phyloP scores from a whole-genome alignment of 768 basidiomycete genomes.

The Mycena belliarum region DNA sequence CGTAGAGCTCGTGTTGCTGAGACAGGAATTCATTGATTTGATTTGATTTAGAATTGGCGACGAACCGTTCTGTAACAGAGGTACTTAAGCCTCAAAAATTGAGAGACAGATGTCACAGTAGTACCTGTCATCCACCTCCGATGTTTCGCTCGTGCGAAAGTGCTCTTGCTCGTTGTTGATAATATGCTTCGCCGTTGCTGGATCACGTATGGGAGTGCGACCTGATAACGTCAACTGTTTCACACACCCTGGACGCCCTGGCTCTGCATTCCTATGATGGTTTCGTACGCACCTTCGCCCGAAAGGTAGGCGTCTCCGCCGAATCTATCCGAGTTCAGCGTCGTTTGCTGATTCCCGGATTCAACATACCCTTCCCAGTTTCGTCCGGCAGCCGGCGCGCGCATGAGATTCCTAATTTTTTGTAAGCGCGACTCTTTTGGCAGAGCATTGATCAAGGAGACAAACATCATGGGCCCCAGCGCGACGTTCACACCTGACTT shows the following conservation, averaged over 20 bases:
- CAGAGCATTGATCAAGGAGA: neutral
- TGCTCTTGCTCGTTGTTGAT: slow-evolving; percentile 44
- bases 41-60: neutral
- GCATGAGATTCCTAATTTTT: slow-evolving; percentile 24
- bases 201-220: no score
- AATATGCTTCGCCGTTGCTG: slow-evolving; percentile 18
- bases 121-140: slow-evolving; percentile 45
- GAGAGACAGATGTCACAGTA: no score
- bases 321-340: slow-evolving; percentile 9
- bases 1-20: slow-evolving; percentile 57
- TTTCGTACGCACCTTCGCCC: slow-evolving; percentile 29
- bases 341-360: neutral
- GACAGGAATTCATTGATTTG: neutral
- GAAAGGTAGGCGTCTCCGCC: slow-evolving; percentile 44
- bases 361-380: slow-evolving; percentile 33
- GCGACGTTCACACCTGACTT: slow-evolving; percentile 33
- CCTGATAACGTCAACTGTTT: neutral
- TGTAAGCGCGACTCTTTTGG: neutral
- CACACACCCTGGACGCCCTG: slow-evolving; percentile 31
- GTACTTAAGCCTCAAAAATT: no score
- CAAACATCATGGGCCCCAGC: slow-evolving; percentile 31
- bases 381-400: slow-evolving; percentile 30
- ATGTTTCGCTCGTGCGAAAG: slow-evolving; percentile 39
- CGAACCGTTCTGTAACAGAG: neutral
- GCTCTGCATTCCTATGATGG: slow-evolving; percentile 35